Evolutionary conservation across 495 filamentous ascomycete species (phyloP), one percentile per base, ranked within the genome.

Genomic region (Talaromyces adpressus): DNA sequence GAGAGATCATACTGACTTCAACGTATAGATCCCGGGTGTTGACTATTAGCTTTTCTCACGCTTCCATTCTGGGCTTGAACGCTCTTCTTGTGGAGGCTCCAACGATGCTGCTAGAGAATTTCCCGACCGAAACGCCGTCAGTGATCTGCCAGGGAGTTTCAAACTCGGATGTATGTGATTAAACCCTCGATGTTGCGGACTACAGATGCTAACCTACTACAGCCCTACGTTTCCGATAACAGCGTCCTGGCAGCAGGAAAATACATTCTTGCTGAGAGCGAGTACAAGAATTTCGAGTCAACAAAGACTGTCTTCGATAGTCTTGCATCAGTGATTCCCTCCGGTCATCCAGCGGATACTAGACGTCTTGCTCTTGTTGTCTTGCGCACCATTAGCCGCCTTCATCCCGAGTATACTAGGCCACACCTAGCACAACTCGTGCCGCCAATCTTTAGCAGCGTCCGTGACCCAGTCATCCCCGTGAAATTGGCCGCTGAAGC

Each of bases 401-500:
- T 84, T 23, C 81, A 92, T 66, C 84, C 87, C 41, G 90, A 93
- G 64, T 69, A 94, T 69, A 83, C 90, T 23, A 83, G 88, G 11
- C 90, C 92, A 20, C 91, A 97, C 70, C 81, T 98, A 57, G 74
- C 83, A 14, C 75, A 91, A 1, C 83, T 98, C 20, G 88, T 90
- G 0, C 88, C 89, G 14, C 87, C 91, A 2, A 85, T 97, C 47
- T 98, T 98, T 70, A 87, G 91, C 30, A 88, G 87, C 53, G 94
- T 98, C 20, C 88, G 94, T 34, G 94, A 98, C 71, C 81, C 88
- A 47, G 85, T 98, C n/a, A 98, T 98, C 59, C 95, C 95, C 5
- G 87, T 98, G 66, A 98, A 98, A 73, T 81, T 98, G 29, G 89
- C 95, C 3, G 92, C 94, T 12, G 94, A 98, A 76, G 93, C 93